These are phyloP conservation scores for Fomitopsis serialis DNA, from an alignment of 768 basidiomycete species.

Conservation along the genomic window DNA sequence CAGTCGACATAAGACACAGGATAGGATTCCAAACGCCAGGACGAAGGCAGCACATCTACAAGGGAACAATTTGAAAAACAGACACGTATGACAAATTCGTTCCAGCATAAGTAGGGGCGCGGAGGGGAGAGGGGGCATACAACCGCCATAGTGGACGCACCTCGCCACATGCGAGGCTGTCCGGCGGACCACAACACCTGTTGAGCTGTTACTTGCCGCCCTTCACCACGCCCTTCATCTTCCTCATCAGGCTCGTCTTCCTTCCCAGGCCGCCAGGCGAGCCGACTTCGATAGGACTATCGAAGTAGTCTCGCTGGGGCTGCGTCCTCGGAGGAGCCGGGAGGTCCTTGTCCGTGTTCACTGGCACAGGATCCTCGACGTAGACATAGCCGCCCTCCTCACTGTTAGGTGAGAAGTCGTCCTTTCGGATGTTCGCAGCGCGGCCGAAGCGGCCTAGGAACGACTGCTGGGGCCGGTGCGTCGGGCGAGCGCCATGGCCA, in stretches of 20 bases:
- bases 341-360: conserved; percentile 47
- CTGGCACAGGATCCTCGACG: conserved; percentile 45
- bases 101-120: neutral
- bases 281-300: conserved; percentile 27
- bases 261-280: conserved; percentile 45
- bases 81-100: too few relatives aligned
- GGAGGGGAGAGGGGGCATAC: conserved; percentile 10
- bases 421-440: conserved; percentile 24
- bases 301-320: conserved; percentile 43
- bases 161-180: neutral
- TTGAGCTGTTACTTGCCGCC: conserved; percentile 34
- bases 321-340: conserved; percentile 37
- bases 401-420: conserved; percentile 25
- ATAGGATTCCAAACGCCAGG: too few relatives aligned
- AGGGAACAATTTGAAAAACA: neutral
- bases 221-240: conserved; percentile 68
- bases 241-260: conserved; percentile 77
- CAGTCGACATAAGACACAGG: too few relatives aligned
- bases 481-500: conserved; percentile 38
- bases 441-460: conserved; percentile 70
- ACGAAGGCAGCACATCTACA: too few relatives aligned
- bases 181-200: too few relatives aligned
- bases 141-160: neutral
- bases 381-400: conserved; percentile 59
- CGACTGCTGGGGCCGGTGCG: conserved; percentile 69